Base-by-base conservation (phyloP, 495 filamentous ascomycete species). In the Neurospora sp. region DNA sequence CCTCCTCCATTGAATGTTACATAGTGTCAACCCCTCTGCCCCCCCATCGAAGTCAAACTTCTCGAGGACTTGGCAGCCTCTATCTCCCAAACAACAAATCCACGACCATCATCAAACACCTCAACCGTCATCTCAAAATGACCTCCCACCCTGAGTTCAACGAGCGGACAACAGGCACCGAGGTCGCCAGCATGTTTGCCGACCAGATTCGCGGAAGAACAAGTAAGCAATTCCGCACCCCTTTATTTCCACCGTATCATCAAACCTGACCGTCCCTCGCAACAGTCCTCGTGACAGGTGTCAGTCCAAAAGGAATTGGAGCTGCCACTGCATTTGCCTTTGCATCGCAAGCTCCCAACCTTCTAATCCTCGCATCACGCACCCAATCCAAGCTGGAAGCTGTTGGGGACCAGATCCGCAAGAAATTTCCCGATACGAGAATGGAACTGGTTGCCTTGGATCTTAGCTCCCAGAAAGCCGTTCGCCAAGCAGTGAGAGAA, bases 301-400 rank as follows among this genome's bases (percentile, higher is more conserved):
- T 89, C 39, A 83, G 84, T 42, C 86, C 86, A 28, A 83, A 84
- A 28, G 83, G 85, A 24, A 84, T 89, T 31, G 89, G 88, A 4
- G 84, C 85, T 42, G 79, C 84, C 0, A 87, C 86, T 15, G 87
- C 85, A 2, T 43, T 85, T 2, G 84, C 87, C 15, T 83, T 89
- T 43, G 88, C 87, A 13, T 86, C 86, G 0, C 87, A 90, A 73
- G 70, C 74, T 1, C 88, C 88, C 1, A 76, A 75, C 1, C 81
- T 84, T 7, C 79, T 90, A 3, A 85, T 90, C 71, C 81, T 90
- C 11, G 87, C 85, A 4, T 89, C 88, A 1, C 83, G 88, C 0
- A 89, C 86, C 8, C 80, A 76, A 40, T 70, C 81, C 42, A 87
- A 86, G 71, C 78, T 89, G n/a, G 81, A 88, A 19, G 70, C 82